These are phyloP conservation scores for Zygoascus bituminiphila DNA, from an alignment of 805 yeast species.

Conservation along the genomic window DNA sequence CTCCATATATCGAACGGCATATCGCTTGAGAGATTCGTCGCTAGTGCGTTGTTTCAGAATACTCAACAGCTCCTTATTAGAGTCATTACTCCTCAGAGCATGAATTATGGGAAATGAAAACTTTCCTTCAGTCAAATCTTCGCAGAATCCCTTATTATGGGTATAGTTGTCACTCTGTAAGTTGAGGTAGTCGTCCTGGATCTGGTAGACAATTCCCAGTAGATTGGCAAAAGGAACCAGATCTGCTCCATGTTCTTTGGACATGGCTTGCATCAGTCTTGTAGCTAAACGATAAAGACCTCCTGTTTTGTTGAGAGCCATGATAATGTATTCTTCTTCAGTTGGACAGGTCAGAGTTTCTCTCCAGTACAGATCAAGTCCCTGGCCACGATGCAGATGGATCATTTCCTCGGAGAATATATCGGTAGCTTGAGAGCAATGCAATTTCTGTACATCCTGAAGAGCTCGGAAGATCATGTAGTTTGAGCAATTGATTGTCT, in stretches of 20 bases:
- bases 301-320: conserved; percentile 87
- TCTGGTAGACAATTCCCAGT: conserved; percentile 78
- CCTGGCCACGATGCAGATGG: conserved; percentile 83
- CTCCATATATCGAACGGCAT: conserved; percentile 43
- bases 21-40: conserved; percentile 41
- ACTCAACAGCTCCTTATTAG: conserved; percentile 35
- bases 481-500: conserved; percentile 76
- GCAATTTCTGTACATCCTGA: conserved; percentile 35
- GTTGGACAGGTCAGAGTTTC: conserved; percentile 52
- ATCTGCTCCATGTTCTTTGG: background rate
- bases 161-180: conserved; percentile 43
- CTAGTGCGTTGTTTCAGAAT: conserved; percentile 47
- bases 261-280: conserved; percentile 43
- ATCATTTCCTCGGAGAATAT: conserved; percentile 53
- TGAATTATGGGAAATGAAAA: conserved; percentile 81
- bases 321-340: conserved; percentile 56
- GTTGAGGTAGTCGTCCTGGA: conserved; percentile 77
- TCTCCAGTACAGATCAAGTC: conserved; percentile 83
- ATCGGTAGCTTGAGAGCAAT: conserved; percentile 16
- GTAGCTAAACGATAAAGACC: conserved; percentile 76
- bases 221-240: conserved; percentile 59
- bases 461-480: conserved; percentile 72
- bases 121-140: conserved; percentile 86
- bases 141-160: conserved; percentile 70
- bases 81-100: conserved; percentile 35